phyloP scores from a whole-genome alignment of 2,329 filamentous ascomycete species.

The Chrysosporium keratinophilum region DNA sequence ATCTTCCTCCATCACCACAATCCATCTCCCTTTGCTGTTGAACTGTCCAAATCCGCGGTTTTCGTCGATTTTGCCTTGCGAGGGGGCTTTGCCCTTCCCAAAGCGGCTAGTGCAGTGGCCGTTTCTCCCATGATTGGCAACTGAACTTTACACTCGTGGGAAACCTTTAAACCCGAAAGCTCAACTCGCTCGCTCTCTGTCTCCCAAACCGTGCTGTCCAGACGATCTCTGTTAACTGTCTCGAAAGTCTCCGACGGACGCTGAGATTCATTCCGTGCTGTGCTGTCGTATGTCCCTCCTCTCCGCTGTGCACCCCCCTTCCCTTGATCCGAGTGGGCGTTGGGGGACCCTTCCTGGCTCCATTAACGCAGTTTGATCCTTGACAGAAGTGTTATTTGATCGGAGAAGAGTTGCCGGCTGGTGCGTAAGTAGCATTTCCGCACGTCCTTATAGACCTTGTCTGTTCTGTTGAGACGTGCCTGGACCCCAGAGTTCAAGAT shows the following conservation, averaged over 20 bases:
- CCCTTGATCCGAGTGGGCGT: background rate
- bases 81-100: slow-evolving; percentile 14
- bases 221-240: background rate
- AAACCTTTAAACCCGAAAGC: slow-evolving; percentile 9
- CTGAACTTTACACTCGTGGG: slow-evolving; percentile 5
- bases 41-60: background rate
- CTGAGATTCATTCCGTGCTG: background rate
- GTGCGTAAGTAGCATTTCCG: slow-evolving; percentile 1
- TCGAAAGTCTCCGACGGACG: background rate
- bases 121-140: slow-evolving; percentile 11
- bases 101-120: slow-evolving; percentile 14
- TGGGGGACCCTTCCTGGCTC: background rate
- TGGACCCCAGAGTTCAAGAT: background rate
- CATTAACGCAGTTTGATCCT: slow-evolving; percentile 1
- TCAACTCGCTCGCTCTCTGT: slow-evolving; percentile 1
- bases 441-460: background rate
- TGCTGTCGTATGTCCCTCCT: background rate
- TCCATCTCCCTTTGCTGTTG: too few species aligned
- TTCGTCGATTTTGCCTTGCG: slow-evolving; percentile 3
- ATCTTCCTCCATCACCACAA: too few species aligned
- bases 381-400: slow-evolving; percentile 2
- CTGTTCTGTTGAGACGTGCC: background rate
- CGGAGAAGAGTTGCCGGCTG: slow-evolving; percentile 3
- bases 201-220: background rate
- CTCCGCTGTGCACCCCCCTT: background rate